Base-by-base conservation (phyloP, 1,284 basidiomycete genomes). In the Cutaneotrichosporon dermatis region DNA sequence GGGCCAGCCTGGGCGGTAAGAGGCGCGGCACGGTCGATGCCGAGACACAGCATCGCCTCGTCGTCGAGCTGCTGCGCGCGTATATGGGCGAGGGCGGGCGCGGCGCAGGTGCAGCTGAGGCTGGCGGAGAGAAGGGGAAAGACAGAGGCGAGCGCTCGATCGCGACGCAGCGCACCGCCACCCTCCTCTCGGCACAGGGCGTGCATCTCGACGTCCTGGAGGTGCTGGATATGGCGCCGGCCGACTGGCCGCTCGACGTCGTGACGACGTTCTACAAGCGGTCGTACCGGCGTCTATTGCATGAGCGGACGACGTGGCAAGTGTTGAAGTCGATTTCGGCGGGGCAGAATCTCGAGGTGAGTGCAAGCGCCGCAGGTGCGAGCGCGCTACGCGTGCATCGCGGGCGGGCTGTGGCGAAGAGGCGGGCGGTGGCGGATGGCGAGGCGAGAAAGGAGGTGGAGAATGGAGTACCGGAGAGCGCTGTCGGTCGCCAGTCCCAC, bases 261-360 rank as follows among this genome's bases (percentile, higher is more conserved):
- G 81, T 92, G 62, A 85, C 87, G 0, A 84, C 87, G 0, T 93
- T 93, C 80, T 81, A 94, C 54, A 77, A 85, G 10, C 85, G 90
- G 3, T 88, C 90, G 0, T 82, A 92, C 63, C 83, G 90, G 13
- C 82, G 87, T 52, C 84, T 86, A 4, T 76, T 89, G n/a, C 90
- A 94, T 69, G 78, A 81, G 12, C 65, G 65, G 33, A 59, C 68
- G 1, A 70, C 66, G 33, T 74, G 72, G 71, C 67, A 69, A 51
- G 67, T 78, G 8, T 62, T 78, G 35, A 78, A 77, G 61, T 61
- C 71, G 7, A 73, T 77, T 43, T 65, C 75, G 1, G 75, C 76
- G 1, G 76, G 76, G 4, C 73, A 78, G 60, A 78, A 78, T 54
- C 61, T 75, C 13, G 67, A 69, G 58, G 66, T 67, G 43, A 60